Percentiles rank a stretch among this genome's conserved stretches.
Conservation (phyloP, 148 eudicot species). For the Dianthus caryophyllus region DNA sequence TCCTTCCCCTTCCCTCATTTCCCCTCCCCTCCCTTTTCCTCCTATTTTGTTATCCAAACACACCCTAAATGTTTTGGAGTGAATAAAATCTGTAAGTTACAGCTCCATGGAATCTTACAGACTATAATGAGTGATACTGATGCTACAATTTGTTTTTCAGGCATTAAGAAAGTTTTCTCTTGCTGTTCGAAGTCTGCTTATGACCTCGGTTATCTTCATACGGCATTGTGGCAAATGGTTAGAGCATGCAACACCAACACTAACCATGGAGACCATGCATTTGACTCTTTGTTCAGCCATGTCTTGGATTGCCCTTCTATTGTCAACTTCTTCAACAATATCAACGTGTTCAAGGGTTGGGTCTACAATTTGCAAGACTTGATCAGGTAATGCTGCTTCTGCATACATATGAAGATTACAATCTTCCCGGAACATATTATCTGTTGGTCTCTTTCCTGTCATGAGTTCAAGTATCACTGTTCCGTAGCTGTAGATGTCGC, state of each 20-base stretch:
- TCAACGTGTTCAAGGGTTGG: background rate
- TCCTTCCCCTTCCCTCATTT: too few relatives aligned
- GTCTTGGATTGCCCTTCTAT: background rate
- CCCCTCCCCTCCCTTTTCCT: too few relatives aligned
- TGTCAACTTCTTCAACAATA: background rate
- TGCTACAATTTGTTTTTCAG: background rate
- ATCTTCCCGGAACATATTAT: slow-evolving; percentile 10
- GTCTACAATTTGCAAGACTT: slow-evolving; percentile 18
- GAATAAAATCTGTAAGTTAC: too few relatives aligned
- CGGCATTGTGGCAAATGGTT: background rate
- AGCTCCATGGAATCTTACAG: too few relatives aligned
- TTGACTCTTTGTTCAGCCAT: background rate
- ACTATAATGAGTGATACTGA: too few relatives aligned
- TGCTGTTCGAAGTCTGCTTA: slow-evolving; percentile 4
- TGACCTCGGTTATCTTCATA: slow-evolving; percentile 8
- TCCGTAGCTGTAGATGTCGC: slow-evolving; percentile 19
- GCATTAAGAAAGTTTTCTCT: background rate
- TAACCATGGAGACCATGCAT: slow-evolving; percentile 6
- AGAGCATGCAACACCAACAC: slow-evolving; percentile 19
- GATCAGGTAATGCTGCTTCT: slow-evolving; percentile 19
- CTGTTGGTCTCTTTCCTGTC: slow-evolving; percentile 15
- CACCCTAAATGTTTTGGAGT: too few relatives aligned
- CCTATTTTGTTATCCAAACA: too few relatives aligned
- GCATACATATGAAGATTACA: slow-evolving; percentile 19
- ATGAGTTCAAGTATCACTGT: slow-evolving; percentile 17